Evolutionary conservation across 257 asterid genomes (phyloP).

Genomic region (Ehretia macrophylla): DNA sequence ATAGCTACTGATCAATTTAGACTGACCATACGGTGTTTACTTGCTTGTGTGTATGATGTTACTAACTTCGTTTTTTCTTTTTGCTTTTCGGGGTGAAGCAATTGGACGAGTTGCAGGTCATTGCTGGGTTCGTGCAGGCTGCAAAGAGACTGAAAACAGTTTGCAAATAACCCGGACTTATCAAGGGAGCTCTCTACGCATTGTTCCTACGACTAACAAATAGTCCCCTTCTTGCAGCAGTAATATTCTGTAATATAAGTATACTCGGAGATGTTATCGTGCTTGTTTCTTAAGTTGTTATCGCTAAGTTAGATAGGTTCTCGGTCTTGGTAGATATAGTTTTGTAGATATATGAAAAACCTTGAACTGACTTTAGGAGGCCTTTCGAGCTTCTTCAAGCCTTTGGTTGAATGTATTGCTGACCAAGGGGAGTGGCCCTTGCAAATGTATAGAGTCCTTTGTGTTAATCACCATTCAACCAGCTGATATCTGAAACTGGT

Average conservation of each 20-base stretch:
- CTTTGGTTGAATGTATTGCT: conserved; percentile 24
- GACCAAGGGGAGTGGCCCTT: conserved; percentile 8
- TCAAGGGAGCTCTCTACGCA: conserved; percentile 6
- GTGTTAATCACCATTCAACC: neutral
- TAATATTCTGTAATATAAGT: conserved; percentile 19
- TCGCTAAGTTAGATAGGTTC: conserved; percentile 7
- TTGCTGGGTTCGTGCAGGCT: conserved; percentile 72
- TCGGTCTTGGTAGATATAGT: conserved; percentile 15
- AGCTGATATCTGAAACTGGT: neutral
- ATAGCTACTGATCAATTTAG: too few relatives aligned
- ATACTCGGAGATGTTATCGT: conserved; percentile 5
- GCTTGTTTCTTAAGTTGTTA: conserved; percentile 7
- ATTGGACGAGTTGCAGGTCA: conserved; percentile 89
- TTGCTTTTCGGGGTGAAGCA: conserved; percentile 39
- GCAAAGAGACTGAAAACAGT: conserved; percentile 79
- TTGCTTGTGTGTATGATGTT: neutral
- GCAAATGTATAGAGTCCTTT: conserved; percentile 29
- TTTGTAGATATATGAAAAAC: conserved; percentile 34
- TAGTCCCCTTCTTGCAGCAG: conserved; percentile 1
- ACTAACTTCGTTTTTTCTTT: neutral
- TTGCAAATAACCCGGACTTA: conserved; percentile 44
- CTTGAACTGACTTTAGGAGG: conserved; percentile 20
- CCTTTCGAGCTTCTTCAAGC: conserved; percentile 10
- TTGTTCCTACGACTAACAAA: conserved; percentile 44
- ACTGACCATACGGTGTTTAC: neutral